Base-by-base conservation (phyloP, 2,329 filamentous ascomycete genomes). In the Colletotrichum sidae region DNA sequence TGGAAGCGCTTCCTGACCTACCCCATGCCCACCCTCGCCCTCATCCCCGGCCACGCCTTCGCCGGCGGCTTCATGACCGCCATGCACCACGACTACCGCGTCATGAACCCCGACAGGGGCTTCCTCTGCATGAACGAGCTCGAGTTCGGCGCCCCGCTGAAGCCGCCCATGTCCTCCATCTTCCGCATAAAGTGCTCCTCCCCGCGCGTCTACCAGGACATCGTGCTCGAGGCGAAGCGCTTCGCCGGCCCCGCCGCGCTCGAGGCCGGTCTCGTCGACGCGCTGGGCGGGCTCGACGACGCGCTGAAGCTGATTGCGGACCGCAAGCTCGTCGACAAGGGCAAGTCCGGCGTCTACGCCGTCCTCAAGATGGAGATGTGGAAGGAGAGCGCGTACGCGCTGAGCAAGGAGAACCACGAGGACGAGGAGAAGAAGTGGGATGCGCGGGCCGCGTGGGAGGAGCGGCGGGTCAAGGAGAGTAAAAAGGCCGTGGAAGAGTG, bases 41-140 rank as follows among this genome's bases (percentile, higher is more conserved):
- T 94, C 8, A 73, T 95, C 59, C 93, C 93, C 71, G 92, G 92
- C 25, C 93, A 96, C 76, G 88, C 90, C 59, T 96, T 94, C 75
- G 93, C 92, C 6, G 92, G 88, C 50, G 92, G 91, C n/a, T 81
- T 94, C 67, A 94, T 96, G 89, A 81, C 91, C 9, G 87, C 91
- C 64, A 92, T 93, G 86, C 88, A 91, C 78, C 92, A 94, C 78
- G 92, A 95, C 79, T 96, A 96, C 80, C 87, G 93, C 35, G 83
- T 96, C 70, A 91, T 92, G 80, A 91, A 91, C 73, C 86, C 90
- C 0, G 73, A 83, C 2, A 83, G 85, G 17, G 93, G 92, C n/a
- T 94, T 88, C 77, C 76, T 92, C 44, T 95, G 92, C 77, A 80
- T 96, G 70, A 95, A 95, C 77, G 92, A 96, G 79, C 83, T 96